Evolutionary conservation across 2,329 filamentous ascomycete genomes (phyloP).

Genomic region (Monilinia fructicola): DNA sequence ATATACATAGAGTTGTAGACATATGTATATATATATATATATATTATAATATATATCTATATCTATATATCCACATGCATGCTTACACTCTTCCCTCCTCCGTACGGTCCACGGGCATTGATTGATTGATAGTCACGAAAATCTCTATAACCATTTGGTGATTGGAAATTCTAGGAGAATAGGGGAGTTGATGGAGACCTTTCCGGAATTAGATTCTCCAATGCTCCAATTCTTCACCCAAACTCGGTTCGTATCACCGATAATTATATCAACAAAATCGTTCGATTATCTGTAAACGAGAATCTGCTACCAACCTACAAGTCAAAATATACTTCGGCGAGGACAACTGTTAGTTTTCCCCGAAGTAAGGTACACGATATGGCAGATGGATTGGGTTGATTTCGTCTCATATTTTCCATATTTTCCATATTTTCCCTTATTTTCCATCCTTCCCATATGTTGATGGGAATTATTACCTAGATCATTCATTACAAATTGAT

Average conservation of each 20-base stretch:
- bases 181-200: background rate
- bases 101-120: no score
- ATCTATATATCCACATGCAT: no score
- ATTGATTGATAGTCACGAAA: background rate
- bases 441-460: background rate
- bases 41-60: no score
- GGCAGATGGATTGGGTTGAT: no score
- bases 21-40: background rate
- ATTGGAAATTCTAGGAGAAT: background rate
- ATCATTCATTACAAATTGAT: background rate
- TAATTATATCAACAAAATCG: background rate
- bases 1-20: background rate
- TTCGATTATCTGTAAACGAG: background rate
- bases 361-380: constrained; percentile 2
- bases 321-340: constrained; percentile 2
- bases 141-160: background rate
- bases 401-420: background rate
- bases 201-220: constrained; percentile 9
- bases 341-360: constrained; percentile 12
- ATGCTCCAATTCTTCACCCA: constrained; percentile 8
- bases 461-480: background rate
- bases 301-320: background rate
- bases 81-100: no score
- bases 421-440: no score
- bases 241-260: constrained; percentile 3